Evolutionary conservation across 768 basidiomycete species (phyloP), one percentile per base, ranked within the genome.

Genomic region (Fomitopsis serialis): DNA sequence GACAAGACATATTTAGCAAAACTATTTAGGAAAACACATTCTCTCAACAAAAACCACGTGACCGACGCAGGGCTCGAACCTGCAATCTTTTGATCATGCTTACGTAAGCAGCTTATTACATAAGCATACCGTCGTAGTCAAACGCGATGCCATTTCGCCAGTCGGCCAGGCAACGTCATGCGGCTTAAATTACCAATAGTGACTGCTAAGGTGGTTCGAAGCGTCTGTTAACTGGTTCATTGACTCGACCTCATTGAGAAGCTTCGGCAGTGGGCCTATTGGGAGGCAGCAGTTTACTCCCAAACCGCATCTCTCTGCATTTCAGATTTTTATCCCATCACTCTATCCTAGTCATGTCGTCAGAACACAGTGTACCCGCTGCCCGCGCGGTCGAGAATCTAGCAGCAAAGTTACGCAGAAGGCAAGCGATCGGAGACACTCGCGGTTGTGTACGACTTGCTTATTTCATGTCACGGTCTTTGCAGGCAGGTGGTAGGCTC

Each of bases 121-220:
- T n/a, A n/a, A n/a, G n/a, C 52, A 74, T 73, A 10, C n/a, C n/a
- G 65, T 86, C 85, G 86, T 87, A 87, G 87, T 87, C 85, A 89
- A 85, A 89, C 85, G 86, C 87, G 86, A 88, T 89, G 85, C 87
- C 87, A 88, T 88, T 89, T 88, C 86, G 86, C 87, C 87, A 88
- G 82, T 81, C 86, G 84, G 85, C 86, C 87, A 63, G 56, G 32
- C 21, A n/a, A n/a, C n/a, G n/a, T n/a, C n/a, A n/a, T n/a, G n/a
- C n/a, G n/a, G n/a, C n/a, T n/a, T n/a, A n/a, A n/a, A n/a, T n/a
- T 32, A 32, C 29, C 11, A 11, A 32, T 32, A 32, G 29, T 32
- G 29, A 32, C 29, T n/a, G n/a, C n/a, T n/a, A n/a, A n/a, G n/a
- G n/a, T n/a, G n/a, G n/a, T n/a, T n/a, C n/a, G n/a, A n/a, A n/a